Conservation (phyloP, 2,329 filamentous ascomycete species). For the Coniochaeta hoffmannii region DNA sequence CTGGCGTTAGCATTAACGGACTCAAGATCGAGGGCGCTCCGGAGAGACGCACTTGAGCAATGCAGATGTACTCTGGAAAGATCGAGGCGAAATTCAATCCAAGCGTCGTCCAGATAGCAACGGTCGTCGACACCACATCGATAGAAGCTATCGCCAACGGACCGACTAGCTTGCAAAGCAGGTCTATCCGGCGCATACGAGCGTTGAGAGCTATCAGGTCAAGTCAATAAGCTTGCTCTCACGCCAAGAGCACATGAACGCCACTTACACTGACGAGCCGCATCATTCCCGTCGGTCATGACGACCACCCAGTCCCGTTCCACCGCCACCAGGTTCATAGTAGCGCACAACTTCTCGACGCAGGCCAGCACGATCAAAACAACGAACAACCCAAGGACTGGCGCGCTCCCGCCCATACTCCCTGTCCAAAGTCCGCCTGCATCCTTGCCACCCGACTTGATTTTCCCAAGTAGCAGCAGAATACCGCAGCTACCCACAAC, state of each 20-base stretch:
- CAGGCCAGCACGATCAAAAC: constrained; percentile 48
- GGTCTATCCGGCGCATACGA: constrained; percentile 49
- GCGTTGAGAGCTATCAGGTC: constrained; percentile 35
- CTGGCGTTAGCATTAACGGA: background rate
- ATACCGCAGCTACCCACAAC: constrained; percentile 40
- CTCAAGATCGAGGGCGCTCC: background rate
- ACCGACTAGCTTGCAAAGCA: constrained; percentile 49
- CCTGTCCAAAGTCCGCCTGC: constrained; percentile 18
- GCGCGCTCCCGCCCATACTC: constrained; percentile 15
- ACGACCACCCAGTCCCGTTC: constrained; percentile 64
- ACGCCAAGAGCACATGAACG: background rate
- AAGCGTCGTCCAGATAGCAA: constrained; percentile 39
- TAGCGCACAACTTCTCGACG: constrained; percentile 58
- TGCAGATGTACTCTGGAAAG: constrained; percentile 34
- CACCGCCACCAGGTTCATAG: constrained; percentile 60
- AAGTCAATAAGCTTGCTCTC: background rate
- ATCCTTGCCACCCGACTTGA: background rate
- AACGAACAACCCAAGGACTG: constrained; percentile 23
- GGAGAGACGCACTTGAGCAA: constrained; percentile 29
- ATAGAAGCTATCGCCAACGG: constrained; percentile 44
- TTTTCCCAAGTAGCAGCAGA: constrained; percentile 21
- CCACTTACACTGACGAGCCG: constrained; percentile 13
- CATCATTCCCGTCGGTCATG: constrained; percentile 32
- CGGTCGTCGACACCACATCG: constrained; percentile 32
- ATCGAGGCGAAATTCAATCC: constrained; percentile 40